Percentiles rank a stretch among this genome's conserved stretches.
Evolutionary conservation across 2,329 filamentous ascomycete species (phyloP).

Genomic region (Aurifilum marmelostoma): DNA sequence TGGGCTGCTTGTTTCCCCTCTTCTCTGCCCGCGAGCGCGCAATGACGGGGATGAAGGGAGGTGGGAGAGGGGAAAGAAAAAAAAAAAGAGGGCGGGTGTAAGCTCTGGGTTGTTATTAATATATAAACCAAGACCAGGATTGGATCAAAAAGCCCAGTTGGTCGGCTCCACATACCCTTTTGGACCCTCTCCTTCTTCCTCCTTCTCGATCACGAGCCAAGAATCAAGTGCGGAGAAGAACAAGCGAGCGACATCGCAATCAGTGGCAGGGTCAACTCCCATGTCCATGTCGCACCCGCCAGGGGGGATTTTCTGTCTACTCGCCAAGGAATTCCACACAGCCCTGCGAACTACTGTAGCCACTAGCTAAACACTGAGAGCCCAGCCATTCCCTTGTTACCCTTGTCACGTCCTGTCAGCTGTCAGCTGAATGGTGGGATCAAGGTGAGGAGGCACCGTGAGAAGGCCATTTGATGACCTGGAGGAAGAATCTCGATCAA

Average conservation of each 20-base stretch:
- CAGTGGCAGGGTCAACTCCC: neutral
- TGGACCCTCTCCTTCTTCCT: neutral
- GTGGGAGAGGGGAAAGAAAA: too few species aligned
- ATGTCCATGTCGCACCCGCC: neutral
- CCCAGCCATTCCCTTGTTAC: too few species aligned
- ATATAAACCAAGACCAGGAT: neutral
- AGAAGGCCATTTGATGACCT: neutral
- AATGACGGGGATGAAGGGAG: neutral
- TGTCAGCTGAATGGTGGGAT: neutral
- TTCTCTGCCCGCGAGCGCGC: neutral
- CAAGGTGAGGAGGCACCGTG: too few species aligned
- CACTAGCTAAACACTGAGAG: neutral
- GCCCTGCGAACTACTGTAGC: neutral
- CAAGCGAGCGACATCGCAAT: neutral
- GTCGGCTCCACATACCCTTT: neutral
- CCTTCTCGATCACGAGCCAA: neutral
- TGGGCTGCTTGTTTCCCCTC: neutral
- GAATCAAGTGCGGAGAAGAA: neutral
- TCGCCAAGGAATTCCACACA: neutral
- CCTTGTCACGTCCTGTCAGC: neutral
- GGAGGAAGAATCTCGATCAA: neutral
- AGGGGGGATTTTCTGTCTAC: neutral
- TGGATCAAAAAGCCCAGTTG: neutral
- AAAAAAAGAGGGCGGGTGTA: neutral
- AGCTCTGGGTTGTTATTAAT: neutral